Evolutionary conservation across 225 moss, liverwort and hornwort genomes (phyloP).

Genomic region (Antitrichia curtipendula): DNA sequence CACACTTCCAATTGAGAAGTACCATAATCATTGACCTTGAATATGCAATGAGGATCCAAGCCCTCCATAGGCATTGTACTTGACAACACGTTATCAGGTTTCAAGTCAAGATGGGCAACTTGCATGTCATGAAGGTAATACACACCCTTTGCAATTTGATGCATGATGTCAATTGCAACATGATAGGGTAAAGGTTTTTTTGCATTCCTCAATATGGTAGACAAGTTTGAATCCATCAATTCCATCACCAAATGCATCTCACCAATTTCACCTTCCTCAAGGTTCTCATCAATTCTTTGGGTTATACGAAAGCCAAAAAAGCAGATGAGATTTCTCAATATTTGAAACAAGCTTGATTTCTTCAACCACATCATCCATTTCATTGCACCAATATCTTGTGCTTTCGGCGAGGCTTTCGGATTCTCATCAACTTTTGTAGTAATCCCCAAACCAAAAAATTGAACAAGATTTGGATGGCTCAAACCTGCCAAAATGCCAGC

Average conservation of each 20-base stretch:
- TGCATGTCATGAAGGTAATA: not conserved
- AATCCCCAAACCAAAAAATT: not conserved
- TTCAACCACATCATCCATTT: too few relatives aligned
- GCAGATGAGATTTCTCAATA: too few relatives aligned
- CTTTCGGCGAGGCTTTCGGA: accelerated
- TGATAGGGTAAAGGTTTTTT: not conserved
- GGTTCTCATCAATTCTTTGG: too few relatives aligned
- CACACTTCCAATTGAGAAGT: not conserved
- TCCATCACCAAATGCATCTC: not conserved
- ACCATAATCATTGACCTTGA: not conserved
- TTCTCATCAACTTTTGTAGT: too few relatives aligned
- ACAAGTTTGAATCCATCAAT: too few relatives aligned
- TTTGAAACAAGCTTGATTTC: too few relatives aligned
- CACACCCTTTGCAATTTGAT: not conserved
- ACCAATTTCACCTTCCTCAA: too few relatives aligned
- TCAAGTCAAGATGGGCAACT: not conserved
- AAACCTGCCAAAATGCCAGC: not conserved
- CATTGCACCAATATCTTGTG: not conserved
- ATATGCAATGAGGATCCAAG: not conserved
- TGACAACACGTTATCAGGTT: not conserved
- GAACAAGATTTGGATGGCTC: not conserved
- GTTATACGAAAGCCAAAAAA: too few relatives aligned
- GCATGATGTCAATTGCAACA: not conserved
- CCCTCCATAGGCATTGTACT: not conserved
- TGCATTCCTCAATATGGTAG: not conserved